A percentile compares a stretch with the other conserved stretches of the same genome.
These are phyloP conservation scores for Lactuca saligna DNA, from an alignment of 129 eudicot species.

Conservation along the genomic window DNA sequence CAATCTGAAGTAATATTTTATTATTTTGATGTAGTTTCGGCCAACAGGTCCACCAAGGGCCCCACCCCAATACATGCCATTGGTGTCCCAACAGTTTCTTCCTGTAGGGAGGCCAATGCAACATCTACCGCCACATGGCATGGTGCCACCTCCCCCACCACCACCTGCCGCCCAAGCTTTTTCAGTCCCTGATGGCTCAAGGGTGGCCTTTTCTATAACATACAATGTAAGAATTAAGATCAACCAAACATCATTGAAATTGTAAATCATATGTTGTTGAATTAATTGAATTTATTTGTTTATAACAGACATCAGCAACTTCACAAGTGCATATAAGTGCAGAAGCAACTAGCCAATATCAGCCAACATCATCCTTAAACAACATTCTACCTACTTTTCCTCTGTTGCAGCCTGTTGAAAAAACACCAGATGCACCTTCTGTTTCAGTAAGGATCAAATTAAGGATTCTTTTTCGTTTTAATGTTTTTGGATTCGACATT, in stretches of 20 bases:
- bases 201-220: slow-evolving; percentile 45
- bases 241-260: neutral
- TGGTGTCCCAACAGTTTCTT: slow-evolving; percentile 69
- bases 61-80: slow-evolving; percentile 53
- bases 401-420: slow-evolving; percentile 47
- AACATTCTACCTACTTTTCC: slow-evolving; percentile 42
- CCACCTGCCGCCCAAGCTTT: slow-evolving; percentile 49
- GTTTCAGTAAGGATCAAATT: slow-evolving; percentile 38
- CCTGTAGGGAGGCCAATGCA: slow-evolving; percentile 53
- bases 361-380: slow-evolving; percentile 42
- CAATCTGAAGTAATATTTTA: slow-evolving; percentile 5
- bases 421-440: slow-evolving; percentile 33
- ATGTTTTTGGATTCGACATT: neutral
- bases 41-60: slow-evolving; percentile 57
- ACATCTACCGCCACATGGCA: slow-evolving; percentile 47
- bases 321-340: slow-evolving; percentile 54
- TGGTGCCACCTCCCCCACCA: slow-evolving; percentile 39
- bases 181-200: slow-evolving; percentile 62
- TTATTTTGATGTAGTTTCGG: slow-evolving; percentile 53
- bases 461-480: neutral
- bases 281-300: slow-evolving; percentile 8
- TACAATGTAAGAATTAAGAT: slow-evolving; percentile 42
- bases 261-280: neutral
- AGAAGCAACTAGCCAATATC: slow-evolving; percentile 51
- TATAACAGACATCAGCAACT: slow-evolving; percentile 39